These are phyloP conservation scores for Cyclospora cayetanensis DNA, from an alignment of 169 alveolate species.

Conservation along the genomic window DNA sequence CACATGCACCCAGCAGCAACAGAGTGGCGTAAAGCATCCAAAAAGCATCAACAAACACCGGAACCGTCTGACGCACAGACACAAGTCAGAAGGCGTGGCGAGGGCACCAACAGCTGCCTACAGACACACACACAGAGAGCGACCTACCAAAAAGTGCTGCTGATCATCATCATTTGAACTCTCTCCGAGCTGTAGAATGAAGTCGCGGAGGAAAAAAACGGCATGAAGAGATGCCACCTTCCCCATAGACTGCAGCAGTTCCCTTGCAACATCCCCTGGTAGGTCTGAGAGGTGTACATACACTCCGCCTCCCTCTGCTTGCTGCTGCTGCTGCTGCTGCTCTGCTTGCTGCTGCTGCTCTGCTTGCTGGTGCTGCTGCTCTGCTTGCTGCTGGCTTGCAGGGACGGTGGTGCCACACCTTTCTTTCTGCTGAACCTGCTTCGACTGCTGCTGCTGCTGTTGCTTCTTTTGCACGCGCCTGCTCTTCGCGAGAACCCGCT, in stretches of 20 bases:
- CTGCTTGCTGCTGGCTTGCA: neutral
- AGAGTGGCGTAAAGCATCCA: neutral
- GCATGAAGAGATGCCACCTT: conserved; percentile 7
- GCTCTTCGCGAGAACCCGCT: neutral
- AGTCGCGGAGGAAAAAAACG: neutral
- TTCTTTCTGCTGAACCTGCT: neutral
- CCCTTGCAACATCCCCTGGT: conserved; percentile 2
- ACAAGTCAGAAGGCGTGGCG: neutral
- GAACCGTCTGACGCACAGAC: neutral
- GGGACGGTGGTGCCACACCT: neutral
- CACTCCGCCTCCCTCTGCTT: neutral
- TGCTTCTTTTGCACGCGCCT: neutral
- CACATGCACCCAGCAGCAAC: neutral
- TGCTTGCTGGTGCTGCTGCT: neutral
- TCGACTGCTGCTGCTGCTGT: conserved; percentile 13
- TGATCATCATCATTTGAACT: conserved; percentile 5
- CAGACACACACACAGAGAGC: neutral
- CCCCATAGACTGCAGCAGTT: conserved; percentile 43
- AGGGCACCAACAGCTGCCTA: neutral
- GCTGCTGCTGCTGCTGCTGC: neutral
- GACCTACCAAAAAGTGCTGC: neutral
- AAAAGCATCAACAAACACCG: neutral
- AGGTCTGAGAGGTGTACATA: conserved; percentile 14
- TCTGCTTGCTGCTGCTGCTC: neutral
- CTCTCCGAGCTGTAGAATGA: neutral